These are phyloP conservation scores for Avena eriantha DNA, from an alignment of 176 grass and related monocot genomes.

Conservation along the genomic window DNA sequence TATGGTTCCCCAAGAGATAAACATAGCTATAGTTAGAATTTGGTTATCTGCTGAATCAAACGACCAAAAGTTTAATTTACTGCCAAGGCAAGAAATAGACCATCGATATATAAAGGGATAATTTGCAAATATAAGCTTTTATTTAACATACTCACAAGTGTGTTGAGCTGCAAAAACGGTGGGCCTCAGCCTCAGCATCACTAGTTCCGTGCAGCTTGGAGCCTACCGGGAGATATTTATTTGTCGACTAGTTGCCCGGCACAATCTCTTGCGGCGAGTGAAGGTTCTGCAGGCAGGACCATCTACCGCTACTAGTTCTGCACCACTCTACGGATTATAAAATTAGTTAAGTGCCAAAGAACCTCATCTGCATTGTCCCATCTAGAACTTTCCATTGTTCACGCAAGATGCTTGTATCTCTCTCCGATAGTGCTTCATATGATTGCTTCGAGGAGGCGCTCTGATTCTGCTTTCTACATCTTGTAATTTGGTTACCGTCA, in stretches of 20 bases:
- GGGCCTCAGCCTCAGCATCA: background rate
- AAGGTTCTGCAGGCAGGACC: background rate
- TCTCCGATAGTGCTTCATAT: background rate
- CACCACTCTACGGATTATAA: background rate
- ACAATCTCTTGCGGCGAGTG: background rate
- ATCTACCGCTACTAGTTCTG: background rate
- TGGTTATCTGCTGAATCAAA: background rate
- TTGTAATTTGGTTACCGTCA: background rate
- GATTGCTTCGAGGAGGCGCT: background rate
- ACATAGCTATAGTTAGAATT: background rate
- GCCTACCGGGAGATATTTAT: background rate
- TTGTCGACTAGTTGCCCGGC: constrained; percentile 8
- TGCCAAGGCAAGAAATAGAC: background rate
- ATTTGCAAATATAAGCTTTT: background rate
- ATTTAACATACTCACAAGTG: background rate
- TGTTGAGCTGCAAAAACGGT: background rate
- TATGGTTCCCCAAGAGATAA: background rate
- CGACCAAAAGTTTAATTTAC: background rate
- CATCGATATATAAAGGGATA: background rate
- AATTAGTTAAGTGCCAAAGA: background rate
- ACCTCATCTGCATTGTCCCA: constrained; percentile 7
- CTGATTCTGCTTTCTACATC: background rate
- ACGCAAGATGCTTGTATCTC: background rate
- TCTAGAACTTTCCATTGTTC: constrained; percentile 21
- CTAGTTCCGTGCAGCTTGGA: constrained; percentile 5